phyloP scores from a whole-genome alignment of 1,139 yeast species.

The Saccharomyces hybrid region DNA sequence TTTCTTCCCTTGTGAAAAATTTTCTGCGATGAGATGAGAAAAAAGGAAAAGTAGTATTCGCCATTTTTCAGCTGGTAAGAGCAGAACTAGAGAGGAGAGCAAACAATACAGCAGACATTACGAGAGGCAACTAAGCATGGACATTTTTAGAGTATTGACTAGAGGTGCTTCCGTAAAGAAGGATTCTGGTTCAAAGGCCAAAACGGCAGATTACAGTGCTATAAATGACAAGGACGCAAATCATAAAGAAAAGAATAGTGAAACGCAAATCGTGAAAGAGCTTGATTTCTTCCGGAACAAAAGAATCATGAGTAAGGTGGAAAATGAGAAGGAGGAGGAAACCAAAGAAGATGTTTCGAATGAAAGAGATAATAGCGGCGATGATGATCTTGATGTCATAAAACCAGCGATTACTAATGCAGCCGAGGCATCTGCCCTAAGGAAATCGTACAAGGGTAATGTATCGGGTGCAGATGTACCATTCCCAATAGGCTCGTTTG shows the following conservation, averaged over 20 bases:
- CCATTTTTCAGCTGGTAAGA: no score
- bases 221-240: constrained; percentile 9
- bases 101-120: neutral
- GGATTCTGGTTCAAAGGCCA: constrained; percentile 25
- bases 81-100: no score
- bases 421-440: constrained; percentile 49
- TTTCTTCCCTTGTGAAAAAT: neutral
- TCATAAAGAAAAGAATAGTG: constrained; percentile 31
- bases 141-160: constrained; percentile 73
- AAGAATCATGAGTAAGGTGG: constrained; percentile 31
- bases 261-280: constrained; percentile 47
- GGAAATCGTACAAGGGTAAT: constrained; percentile 52
- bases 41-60: no score
- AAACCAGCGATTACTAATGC: constrained; percentile 41
- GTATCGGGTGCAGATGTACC: constrained; percentile 76
- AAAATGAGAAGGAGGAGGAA: constrained; percentile 19
- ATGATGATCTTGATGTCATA: constrained; percentile 20
- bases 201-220: constrained; percentile 24
- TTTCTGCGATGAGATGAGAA: neutral
- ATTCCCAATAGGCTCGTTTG: constrained; percentile 80
- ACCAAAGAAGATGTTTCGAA: constrained; percentile 20
- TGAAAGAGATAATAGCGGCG: constrained; percentile 12
- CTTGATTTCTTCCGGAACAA: constrained; percentile 64
- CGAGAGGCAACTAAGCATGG: constrained; percentile 44
- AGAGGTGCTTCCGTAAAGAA: constrained; percentile 78